A percentile compares a stretch with the other conserved stretches of the same genome.
Evolutionary conservation across 2,329 filamentous ascomycete genomes (phyloP).

Genomic region (Botrytis aclada): DNA sequence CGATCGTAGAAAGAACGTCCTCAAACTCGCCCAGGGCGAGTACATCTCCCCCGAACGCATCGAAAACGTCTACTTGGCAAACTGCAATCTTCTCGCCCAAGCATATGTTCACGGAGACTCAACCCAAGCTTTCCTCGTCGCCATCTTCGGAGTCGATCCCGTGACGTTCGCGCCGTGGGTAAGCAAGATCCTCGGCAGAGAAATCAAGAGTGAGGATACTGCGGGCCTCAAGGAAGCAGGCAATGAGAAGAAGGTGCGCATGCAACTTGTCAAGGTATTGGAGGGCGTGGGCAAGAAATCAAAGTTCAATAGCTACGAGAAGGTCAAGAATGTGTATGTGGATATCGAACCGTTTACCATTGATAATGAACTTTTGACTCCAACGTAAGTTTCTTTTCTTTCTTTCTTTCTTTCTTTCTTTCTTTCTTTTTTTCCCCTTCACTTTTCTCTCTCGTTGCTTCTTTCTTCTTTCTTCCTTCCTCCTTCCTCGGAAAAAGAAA

Average conservation of each 20-base stretch:
- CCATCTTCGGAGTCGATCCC: conserved; percentile 83
- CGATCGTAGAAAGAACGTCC: conserved; percentile 97
- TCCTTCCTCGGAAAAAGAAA: too few species aligned
- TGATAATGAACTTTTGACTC: conserved; percentile 85
- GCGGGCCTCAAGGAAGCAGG: conserved; percentile 65
- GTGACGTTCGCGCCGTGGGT: conserved; percentile 79
- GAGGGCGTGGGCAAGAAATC: conserved; percentile 74
- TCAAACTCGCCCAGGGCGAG: conserved; percentile 96
- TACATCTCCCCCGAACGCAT: conserved; percentile 97
- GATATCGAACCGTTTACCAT: conserved; percentile 88
- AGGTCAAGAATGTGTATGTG: conserved; percentile 69
- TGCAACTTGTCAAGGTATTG: conserved; percentile 74
- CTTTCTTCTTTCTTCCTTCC: too few species aligned
- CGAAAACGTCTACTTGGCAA: conserved; percentile 89
- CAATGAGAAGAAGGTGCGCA: conserved; percentile 66
- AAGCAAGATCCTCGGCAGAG: conserved; percentile 68
- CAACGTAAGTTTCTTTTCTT: conserved; percentile 61
- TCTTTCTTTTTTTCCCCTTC: too few species aligned
- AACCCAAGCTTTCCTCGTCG: conserved; percentile 77
- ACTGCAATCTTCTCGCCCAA: conserved; percentile 71
- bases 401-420: neutral
- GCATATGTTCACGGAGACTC: conserved; percentile 91
- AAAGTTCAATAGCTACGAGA: conserved; percentile 91
- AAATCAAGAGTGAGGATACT: conserved; percentile 61
- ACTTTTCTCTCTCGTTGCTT: too few species aligned